A percentile compares a stretch with the other conserved stretches of the same genome.
These are phyloP conservation scores for Solanum bulbocastanum DNA, from an alignment of 257 asterid genomes.

Conservation along the genomic window DNA sequence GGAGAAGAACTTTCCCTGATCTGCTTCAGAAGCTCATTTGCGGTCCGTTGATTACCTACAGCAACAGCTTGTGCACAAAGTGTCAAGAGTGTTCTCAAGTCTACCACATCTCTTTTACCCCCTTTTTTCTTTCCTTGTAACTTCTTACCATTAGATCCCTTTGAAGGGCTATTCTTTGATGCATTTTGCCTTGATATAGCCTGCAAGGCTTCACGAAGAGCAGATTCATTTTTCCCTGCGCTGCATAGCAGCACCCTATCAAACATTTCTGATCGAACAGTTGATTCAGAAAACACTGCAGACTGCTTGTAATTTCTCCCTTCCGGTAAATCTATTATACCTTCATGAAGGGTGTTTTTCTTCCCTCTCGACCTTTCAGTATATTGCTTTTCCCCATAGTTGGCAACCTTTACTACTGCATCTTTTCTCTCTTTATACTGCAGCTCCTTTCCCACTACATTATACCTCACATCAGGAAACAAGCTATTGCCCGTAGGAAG, in stretches of 20 bases:
- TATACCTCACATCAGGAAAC: conserved; percentile 8
- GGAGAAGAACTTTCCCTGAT: neutral
- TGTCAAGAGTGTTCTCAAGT: conserved; percentile 1
- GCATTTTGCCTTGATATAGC: neutral
- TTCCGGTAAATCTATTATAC: conserved; percentile 7
- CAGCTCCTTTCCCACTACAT: conserved; percentile 9
- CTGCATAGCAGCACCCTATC: conserved; percentile 2
- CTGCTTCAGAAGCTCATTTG: neutral
- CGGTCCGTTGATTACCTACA: neutral
- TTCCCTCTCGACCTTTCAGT: conserved; percentile 39
- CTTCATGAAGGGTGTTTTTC: conserved; percentile 42
- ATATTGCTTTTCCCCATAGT: conserved; percentile 4
- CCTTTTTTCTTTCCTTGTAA: neutral
- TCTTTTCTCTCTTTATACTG: neutral
- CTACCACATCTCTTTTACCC: neutral
- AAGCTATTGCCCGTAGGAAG: conserved; percentile 35
- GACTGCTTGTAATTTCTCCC: neutral
- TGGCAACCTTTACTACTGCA: conserved; percentile 17
- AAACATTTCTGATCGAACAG: neutral
- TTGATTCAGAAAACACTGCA: conserved; percentile 2
- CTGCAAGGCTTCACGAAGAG: neutral
- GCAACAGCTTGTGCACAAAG: conserved; percentile 7
- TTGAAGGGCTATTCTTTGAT: neutral
- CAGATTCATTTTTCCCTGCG: neutral
- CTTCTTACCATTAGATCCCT: neutral